Conservation (phyloP, 148 eudicot species). For the Rhododendron ovatum region DNA sequence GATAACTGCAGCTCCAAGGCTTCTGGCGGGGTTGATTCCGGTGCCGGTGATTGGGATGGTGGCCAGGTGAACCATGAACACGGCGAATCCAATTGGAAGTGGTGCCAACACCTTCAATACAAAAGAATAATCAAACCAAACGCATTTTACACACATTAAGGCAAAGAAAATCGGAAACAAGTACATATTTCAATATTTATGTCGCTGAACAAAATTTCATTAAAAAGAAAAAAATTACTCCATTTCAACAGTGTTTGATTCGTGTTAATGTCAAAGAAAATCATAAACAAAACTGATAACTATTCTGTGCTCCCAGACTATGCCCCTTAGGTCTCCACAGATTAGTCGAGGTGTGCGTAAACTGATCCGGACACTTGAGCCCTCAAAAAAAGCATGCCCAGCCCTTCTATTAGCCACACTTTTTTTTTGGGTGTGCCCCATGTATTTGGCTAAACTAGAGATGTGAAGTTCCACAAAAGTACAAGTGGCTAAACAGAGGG, state of each 20-base stretch:
- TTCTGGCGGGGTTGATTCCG: slow-evolving; percentile 31
- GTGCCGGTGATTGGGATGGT: slow-evolving; percentile 30
- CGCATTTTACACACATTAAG: not conserved
- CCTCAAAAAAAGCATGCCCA: not conserved
- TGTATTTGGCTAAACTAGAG: not conserved
- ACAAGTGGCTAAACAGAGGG: not conserved
- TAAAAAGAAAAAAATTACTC: not conserved
- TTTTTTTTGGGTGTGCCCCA: not conserved
- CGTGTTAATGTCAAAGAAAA: not conserved
- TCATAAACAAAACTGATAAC: not conserved
- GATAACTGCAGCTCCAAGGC: slow-evolving; percentile 30
- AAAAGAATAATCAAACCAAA: not conserved
- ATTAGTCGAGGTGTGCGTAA: too few relatives aligned
- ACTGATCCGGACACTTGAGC: too few relatives aligned
- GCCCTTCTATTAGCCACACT: not conserved
- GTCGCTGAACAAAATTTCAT: too few relatives aligned
- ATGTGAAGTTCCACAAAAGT: not conserved
- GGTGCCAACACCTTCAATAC: slow-evolving; percentile 27
- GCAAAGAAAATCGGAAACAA: too few relatives aligned
- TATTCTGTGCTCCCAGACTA: not conserved
- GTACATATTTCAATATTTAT: too few relatives aligned
- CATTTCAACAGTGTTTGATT: too few relatives aligned
- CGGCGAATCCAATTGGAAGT: slow-evolving; percentile 30
- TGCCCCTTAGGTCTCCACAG: too few relatives aligned
- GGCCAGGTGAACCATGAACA: slow-evolving; percentile 32